phyloP scores from a whole-genome alignment of 2,329 filamentous ascomycete species.

The Aspergillus fischeri region DNA sequence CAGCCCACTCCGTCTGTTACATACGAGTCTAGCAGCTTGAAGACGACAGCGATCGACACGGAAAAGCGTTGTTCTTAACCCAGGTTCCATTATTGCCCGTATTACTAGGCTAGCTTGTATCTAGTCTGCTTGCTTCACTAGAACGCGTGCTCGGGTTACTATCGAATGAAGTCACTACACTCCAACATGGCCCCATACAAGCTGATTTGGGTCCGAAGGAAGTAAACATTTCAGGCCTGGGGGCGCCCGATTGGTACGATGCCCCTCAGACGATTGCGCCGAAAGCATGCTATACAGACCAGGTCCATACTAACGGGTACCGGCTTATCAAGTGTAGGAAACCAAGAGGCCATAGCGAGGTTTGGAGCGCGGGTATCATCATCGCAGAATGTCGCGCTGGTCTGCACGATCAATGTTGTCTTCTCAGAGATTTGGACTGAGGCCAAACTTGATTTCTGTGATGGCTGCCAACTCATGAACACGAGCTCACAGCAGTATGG shows the following conservation, averaged over 20 bases:
- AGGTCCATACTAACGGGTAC: background rate
- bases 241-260: conserved; percentile 1
- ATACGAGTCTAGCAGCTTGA: background rate
- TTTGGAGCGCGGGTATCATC: background rate
- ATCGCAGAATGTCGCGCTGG: background rate
- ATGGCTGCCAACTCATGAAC: background rate
- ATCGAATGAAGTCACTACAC: background rate
- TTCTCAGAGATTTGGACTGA: background rate
- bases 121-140: background rate
- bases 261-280: background rate
- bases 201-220: background rate
- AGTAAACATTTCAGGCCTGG: conserved; percentile 1
- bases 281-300: background rate
- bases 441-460: background rate
- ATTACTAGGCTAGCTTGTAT: background rate
- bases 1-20: background rate
- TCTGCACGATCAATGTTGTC: background rate
- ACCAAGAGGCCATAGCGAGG: background rate
- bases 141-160: background rate
- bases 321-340: background rate
- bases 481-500: too few species aligned
- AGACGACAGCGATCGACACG: conserved; percentile 16
- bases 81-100: background rate
- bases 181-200: background rate
- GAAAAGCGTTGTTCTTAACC: background rate